A percentile compares a stretch with the other conserved stretches of the same genome.
These are phyloP conservation scores for Talaromyces trachyspermus DNA, from an alignment of 495 filamentous ascomycete species.

Conservation along the genomic window DNA sequence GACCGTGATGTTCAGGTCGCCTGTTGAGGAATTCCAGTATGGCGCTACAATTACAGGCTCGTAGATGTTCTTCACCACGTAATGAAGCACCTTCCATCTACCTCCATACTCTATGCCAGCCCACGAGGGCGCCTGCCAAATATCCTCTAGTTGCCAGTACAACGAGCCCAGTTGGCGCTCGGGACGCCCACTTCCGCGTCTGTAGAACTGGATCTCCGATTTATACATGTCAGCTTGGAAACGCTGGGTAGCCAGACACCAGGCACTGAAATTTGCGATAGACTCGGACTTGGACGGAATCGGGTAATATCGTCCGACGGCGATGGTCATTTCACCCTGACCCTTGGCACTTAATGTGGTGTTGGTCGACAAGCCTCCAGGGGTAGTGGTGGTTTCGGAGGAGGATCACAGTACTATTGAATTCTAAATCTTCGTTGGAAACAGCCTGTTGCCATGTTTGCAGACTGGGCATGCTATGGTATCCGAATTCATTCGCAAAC, in stretches of 20 bases:
- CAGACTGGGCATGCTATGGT: conserved; percentile 58
- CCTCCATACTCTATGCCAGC: conserved; percentile 57
- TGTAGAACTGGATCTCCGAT: conserved; percentile 58
- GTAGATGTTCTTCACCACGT: conserved; percentile 54
- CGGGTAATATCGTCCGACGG: conserved; percentile 54
- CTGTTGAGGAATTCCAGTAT: conserved; percentile 50
- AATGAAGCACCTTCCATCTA: conserved; percentile 60
- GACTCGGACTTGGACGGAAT: conserved; percentile 49
- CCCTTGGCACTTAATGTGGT: conserved; percentile 33
- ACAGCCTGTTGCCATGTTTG: conserved; percentile 54
- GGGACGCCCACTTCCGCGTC: conserved; percentile 51
- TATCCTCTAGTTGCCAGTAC: conserved; percentile 67
- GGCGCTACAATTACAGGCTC: conserved; percentile 53
- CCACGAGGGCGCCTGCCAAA: conserved; percentile 65
- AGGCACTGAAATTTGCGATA: conserved; percentile 59
- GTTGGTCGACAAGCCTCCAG: conserved; percentile 37
- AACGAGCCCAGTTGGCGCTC: conserved; percentile 55
- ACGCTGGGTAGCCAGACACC: conserved; percentile 59
- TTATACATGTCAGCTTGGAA: conserved; percentile 65
- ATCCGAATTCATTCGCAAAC: conserved; percentile 64
- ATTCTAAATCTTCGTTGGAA: conserved; percentile 41
- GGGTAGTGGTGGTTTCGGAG: conserved; percentile 61
- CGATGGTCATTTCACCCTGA: conserved; percentile 59
- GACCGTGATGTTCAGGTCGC: conserved; percentile 51
- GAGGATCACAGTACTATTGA: conserved; percentile 53